Conservation (phyloP, 1,284 basidiomycete species). For the Malassezia arunalokei region DNA sequence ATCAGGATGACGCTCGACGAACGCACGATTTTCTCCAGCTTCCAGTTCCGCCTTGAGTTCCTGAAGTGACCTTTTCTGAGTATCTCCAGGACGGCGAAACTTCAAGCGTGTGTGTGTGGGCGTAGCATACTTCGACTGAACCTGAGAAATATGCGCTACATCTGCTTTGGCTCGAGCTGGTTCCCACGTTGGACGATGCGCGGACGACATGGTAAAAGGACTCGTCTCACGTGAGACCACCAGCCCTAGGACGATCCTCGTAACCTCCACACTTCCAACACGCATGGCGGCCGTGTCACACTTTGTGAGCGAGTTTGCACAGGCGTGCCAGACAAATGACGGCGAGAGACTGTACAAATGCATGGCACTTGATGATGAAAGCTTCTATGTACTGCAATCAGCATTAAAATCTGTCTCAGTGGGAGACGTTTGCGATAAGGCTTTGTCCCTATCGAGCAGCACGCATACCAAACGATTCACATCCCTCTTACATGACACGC, state of each 20-base stretch:
- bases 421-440: not conserved
- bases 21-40: slow-evolving; percentile 19
- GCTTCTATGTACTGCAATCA: not conserved
- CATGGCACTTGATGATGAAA: not conserved
- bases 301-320: not conserved
- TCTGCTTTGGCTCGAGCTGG: slow-evolving; percentile 32
- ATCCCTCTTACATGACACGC: not conserved
- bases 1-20: slow-evolving; percentile 4
- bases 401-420: not conserved
- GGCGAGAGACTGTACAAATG: not conserved
- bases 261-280: not conserved
- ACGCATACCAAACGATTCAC: slow-evolving; percentile 4
- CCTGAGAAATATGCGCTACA: slow-evolving; percentile 20
- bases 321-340: not conserved
- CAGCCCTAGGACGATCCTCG: not conserved
- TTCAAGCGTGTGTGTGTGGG: slow-evolving; percentile 40
- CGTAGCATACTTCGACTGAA: slow-evolving; percentile 15
- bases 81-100: slow-evolving; percentile 28
- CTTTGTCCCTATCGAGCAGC: not conserved
- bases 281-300: not conserved
- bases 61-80: slow-evolving; percentile 12
- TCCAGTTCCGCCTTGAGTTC: slow-evolving; percentile 37
- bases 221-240: not conserved
- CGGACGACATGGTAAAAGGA: slow-evolving; percentile 25
- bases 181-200: slow-evolving; percentile 41